Conservation (phyloP, 352 stramenopile species). For the Phytophthora lateralis region DNA sequence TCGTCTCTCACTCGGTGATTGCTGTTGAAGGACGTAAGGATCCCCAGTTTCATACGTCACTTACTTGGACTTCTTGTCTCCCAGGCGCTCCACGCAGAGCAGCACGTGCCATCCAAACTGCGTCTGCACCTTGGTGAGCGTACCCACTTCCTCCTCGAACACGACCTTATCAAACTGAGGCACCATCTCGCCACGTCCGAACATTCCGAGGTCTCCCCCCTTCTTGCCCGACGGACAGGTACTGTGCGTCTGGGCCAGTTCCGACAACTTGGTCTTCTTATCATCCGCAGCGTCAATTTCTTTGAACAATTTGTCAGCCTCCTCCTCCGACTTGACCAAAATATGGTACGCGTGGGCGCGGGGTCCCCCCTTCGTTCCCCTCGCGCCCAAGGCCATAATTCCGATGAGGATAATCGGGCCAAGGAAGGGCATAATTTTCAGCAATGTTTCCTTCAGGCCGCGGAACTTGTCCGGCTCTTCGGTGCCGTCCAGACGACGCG, state of each 20-base stretch:
- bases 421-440: constrained; percentile 59
- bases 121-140: constrained; percentile 66
- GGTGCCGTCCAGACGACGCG: constrained; percentile 50
- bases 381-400: constrained; percentile 52
- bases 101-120: constrained; percentile 84
- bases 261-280: constrained; percentile 60
- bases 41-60: not conserved
- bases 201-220: constrained; percentile 67
- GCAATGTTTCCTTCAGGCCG: constrained; percentile 35
- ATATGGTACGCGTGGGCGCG: constrained; percentile 68
- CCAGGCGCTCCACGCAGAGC: constrained; percentile 69
- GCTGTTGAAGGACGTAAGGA: not conserved
- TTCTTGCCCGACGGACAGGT: constrained; percentile 67
- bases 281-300: constrained; percentile 59
- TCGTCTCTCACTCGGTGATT: not conserved
- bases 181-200: constrained; percentile 78
- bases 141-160: constrained; percentile 61
- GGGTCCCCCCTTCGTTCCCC: constrained; percentile 27
- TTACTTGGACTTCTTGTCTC: constrained; percentile 49
- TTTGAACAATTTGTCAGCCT: constrained; percentile 59
- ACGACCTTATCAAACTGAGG: constrained; percentile 74
- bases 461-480: constrained; percentile 46
- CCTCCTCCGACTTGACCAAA: constrained; percentile 57
- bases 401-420: constrained; percentile 54
- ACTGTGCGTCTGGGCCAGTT: constrained; percentile 56